phyloP scores from a whole-genome alignment of 768 basidiomycete genomes.

The Termitomyces sp. region DNA sequence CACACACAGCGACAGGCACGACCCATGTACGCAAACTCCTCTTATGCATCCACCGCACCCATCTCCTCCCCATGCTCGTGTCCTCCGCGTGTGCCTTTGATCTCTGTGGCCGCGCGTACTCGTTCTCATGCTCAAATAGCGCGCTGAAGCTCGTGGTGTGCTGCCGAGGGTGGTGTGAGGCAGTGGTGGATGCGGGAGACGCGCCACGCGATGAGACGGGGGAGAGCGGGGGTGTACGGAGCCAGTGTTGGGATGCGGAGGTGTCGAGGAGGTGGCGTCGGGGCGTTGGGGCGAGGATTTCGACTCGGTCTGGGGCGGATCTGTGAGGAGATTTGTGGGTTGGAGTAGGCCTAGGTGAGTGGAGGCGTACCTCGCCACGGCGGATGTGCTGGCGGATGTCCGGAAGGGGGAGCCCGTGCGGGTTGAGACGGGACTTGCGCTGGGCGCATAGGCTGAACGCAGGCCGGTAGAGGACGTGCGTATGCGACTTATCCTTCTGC shows the following conservation, averaged over 20 bases:
- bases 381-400: neutral
- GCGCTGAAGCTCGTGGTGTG: constrained; percentile 40
- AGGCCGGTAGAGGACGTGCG: constrained; percentile 29
- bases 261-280: constrained; percentile 63
- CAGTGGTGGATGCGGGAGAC: constrained; percentile 39
- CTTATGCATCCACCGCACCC: constrained; percentile 82
- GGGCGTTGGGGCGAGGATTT: constrained; percentile 67
- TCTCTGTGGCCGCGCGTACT: neutral
- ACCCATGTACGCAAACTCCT: constrained; percentile 59
- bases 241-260: constrained; percentile 60
- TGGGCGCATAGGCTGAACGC: constrained; percentile 26
- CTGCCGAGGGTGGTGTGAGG: constrained; percentile 11
- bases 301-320: constrained; percentile 13
- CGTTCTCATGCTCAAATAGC: constrained; percentile 34
- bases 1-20: constrained; percentile 52
- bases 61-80: constrained; percentile 51
- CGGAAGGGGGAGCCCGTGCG: constrained; percentile 17
- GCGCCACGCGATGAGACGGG: constrained; percentile 46
- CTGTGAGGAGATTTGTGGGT: neutral
- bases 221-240: constrained; percentile 46
- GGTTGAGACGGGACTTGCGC: constrained; percentile 24
- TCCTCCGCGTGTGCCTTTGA: constrained; percentile 23
- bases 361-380: neutral
- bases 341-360: neutral
- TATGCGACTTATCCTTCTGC: constrained; percentile 27